phyloP scores from a whole-genome alignment of 2,329 filamentous ascomycete species.

The Harringtonia aguacate region DNA sequence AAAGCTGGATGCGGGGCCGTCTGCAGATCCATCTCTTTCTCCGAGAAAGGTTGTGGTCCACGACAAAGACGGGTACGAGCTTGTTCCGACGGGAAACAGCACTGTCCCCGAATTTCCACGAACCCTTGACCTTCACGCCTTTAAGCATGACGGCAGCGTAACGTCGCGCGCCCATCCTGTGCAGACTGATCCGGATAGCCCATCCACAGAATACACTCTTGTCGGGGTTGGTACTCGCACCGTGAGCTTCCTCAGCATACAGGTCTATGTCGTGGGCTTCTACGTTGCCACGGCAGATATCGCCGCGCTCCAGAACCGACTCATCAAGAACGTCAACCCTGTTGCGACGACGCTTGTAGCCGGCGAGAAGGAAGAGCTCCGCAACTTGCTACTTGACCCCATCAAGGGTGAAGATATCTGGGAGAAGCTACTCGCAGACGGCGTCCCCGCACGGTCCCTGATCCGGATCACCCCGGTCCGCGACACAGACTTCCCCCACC shows the following conservation, averaged over 20 bases:
- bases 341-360: conserved; percentile 74
- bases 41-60: conserved; percentile 44
- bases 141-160: conserved; percentile 9
- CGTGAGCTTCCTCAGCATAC: conserved; percentile 79
- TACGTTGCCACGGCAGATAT: conserved; percentile 84
- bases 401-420: conserved; percentile 61
- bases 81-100: conserved; percentile 71
- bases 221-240: conserved; percentile 80
- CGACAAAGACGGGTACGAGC: conserved; percentile 58
- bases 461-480: conserved; percentile 83
- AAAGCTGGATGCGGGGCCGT: conserved; percentile 30
- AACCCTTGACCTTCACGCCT: conserved; percentile 50
- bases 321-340: conserved; percentile 67
- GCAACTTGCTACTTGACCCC: conserved; percentile 57
- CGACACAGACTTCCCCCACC: conserved; percentile 87
- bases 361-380: conserved; percentile 67
- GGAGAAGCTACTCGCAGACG: conserved; percentile 56
- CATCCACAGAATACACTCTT: conserved; percentile 64
- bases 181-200: not conserved
- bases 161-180: not conserved
- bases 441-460: conserved; percentile 57
- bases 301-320: conserved; percentile 62
- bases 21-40: not conserved
- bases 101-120: conserved; percentile 73
- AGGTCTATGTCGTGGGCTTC: conserved; percentile 90